Base-by-base conservation (phyloP, 805 yeast genomes). In the Torulaspora microellipsoides region DNA sequence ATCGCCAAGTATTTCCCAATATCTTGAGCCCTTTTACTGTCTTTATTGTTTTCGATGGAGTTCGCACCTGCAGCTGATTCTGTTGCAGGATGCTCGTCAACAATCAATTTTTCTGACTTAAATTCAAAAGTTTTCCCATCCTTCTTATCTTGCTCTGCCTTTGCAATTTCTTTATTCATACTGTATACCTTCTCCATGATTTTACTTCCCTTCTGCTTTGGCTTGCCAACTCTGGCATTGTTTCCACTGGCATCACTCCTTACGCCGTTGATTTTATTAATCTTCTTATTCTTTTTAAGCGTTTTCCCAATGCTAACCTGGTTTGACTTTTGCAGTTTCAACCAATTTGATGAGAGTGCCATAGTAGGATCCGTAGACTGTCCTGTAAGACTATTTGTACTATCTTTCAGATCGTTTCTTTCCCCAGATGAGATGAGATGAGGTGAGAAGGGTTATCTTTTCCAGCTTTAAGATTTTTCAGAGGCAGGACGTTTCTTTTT, bases 1-100 rank as follows among this genome's bases (percentile, higher is more conserved):
- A 90, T 77, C 1, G 96, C 87, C 2, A 89, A 47, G 53, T 76
- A 89, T 55, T 76, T 83, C 1, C 96, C 96, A 1, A 80, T 68
- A 34, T 74, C 72, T 40, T 61, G 66, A 45, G 73, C 67, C 12
- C 34, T 34, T 15, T 38, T 38, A 15, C 23, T 34, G 13, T 15
- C 34, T 11, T 36, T 32, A 8, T 30, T 33, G 6, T 42, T 36
- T 23, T 38, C 42, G 23, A 37, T 33, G 10, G 12, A 20, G 7
- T 39, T 34, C 3, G 34, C 29, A 12, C 15, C 36, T 15, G 31
- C 28, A 6, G 6, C 23, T 6, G 38, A 20, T 4, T 40, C 36
- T 4, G 17, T 34, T 11, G 14, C 31, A 2, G 30, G 20, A 17
- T 34, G 41, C 23, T 38, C 43, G 13, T 27, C 32, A 36, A 14